These are phyloP conservation scores for Rutstroemia sp. DNA, from an alignment of 2,329 filamentous ascomycete genomes.

Conservation along the genomic window DNA sequence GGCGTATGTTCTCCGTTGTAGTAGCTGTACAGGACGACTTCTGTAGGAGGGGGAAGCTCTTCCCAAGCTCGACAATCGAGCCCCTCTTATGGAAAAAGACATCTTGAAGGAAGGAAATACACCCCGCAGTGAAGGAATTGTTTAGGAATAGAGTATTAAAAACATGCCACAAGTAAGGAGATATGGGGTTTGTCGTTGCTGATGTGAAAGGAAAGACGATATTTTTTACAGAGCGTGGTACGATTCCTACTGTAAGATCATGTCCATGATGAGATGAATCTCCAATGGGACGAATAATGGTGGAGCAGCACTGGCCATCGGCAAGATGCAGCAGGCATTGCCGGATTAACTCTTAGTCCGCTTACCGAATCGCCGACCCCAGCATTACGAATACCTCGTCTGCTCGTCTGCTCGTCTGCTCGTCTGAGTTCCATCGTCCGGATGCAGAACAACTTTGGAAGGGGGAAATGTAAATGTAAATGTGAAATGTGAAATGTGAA, in stretches of 20 bases:
- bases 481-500: too few species aligned
- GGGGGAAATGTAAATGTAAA: too few species aligned
- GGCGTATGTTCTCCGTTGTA: slow-evolving; percentile 20
- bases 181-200: not conserved
- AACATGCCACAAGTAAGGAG: slow-evolving; percentile 23
- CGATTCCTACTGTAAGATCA: slow-evolving; percentile 3
- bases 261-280: slow-evolving; percentile 1
- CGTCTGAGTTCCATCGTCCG: too few species aligned
- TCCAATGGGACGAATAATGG: not conserved
- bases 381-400: not conserved
- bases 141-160: slow-evolving; percentile 16
- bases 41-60: not conserved
- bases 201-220: not conserved
- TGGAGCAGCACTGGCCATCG: slow-evolving; percentile 1
- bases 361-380: not conserved
- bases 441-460: too few species aligned
- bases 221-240: not conserved
- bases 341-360: not conserved
- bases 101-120: slow-evolving; percentile 19
- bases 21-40: slow-evolving; percentile 2
- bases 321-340: not conserved
- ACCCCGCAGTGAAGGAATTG: not conserved
- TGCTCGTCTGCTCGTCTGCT: too few species aligned
- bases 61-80: slow-evolving; percentile 9
- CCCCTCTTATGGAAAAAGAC: slow-evolving; percentile 14